These are phyloP conservation scores for Nasturtium officinale DNA, from an alignment of 345 rosid species.

Conservation along the genomic window DNA sequence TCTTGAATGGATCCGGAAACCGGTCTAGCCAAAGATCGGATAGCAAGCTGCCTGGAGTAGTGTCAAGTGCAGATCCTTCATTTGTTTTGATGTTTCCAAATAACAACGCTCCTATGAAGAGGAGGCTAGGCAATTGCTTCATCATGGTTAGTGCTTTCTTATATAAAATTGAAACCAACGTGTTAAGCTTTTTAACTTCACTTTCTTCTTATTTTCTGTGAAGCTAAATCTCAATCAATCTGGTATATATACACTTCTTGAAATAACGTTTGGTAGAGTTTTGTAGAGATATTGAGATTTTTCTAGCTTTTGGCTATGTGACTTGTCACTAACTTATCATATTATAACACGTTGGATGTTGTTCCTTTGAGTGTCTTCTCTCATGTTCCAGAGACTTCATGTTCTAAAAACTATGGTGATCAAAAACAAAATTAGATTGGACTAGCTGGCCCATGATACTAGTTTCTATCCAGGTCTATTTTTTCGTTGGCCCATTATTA, in stretches of 20 bases:
- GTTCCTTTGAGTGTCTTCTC: constrained; percentile 29
- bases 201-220: constrained; percentile 19
- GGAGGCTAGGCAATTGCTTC: constrained; percentile 28
- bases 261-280: constrained; percentile 33
- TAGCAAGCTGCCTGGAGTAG: constrained; percentile 47
- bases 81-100: constrained; percentile 34
- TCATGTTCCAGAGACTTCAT: constrained; percentile 42
- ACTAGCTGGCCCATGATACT: constrained; percentile 32
- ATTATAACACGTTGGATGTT: constrained; percentile 29
- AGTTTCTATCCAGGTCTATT: constrained; percentile 20
- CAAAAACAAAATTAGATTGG: neutral
- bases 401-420: neutral
- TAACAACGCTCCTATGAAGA: constrained; percentile 37
- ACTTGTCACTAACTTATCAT: neutral
- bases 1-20: constrained; percentile 61
- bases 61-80: constrained; percentile 49
- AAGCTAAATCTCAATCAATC: neutral
- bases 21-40: constrained; percentile 53
- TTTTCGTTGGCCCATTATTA: constrained; percentile 17
- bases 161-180: constrained; percentile 1
- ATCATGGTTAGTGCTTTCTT: constrained; percentile 30
- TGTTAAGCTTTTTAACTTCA: neutral
- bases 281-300: constrained; percentile 35
- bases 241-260: constrained; percentile 36
- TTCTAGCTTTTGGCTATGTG: constrained; percentile 40